Evolutionary conservation across 108 stramenopile genomes (phyloP).

Genomic region (Nitzschia sp.): DNA sequence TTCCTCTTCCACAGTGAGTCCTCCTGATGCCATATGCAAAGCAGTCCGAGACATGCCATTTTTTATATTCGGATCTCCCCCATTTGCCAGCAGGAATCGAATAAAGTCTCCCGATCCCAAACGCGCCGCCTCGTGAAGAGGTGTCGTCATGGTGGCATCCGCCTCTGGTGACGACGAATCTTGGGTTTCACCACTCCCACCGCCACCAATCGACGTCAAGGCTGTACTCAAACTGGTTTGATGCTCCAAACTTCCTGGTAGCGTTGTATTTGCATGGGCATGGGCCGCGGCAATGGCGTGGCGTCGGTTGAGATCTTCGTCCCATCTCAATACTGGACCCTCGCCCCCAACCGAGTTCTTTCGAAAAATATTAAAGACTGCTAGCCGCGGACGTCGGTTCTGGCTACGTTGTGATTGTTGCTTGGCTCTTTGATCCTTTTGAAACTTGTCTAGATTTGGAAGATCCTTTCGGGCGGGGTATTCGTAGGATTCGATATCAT

Average conservation of each 20-base stretch:
- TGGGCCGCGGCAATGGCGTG: not conserved
- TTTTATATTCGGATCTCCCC: slow-evolving; percentile 34
- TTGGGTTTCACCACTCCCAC: not conserved
- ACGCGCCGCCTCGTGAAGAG: slow-evolving; percentile 59
- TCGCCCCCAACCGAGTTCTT: too few relatives aligned
- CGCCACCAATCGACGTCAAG: not conserved
- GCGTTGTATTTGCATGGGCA: not conserved
- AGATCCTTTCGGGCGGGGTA: slow-evolving; percentile 14
- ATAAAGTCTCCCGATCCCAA: slow-evolving; percentile 38
- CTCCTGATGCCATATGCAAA: slow-evolving; percentile 46
- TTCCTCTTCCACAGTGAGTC: slow-evolving; percentile 31
- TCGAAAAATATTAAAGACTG: not conserved
- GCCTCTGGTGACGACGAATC: not conserved
- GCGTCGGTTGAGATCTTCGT: slow-evolving; percentile 1
- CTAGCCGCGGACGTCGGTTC: not conserved
- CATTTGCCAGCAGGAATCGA: slow-evolving; percentile 28
- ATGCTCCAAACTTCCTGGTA: not conserved
- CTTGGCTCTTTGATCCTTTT: not conserved
- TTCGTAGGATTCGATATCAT: slow-evolving; percentile 24
- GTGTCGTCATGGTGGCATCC: slow-evolving; percentile 36
- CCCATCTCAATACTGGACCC: slow-evolving; percentile 6
- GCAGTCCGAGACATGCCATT: slow-evolving; percentile 48
- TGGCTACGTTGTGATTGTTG: not conserved
- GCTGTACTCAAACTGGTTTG: not conserved
- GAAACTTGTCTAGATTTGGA: slow-evolving; percentile 4